Evolutionary conservation across 2,329 filamentous ascomycete genomes (phyloP), one percentile per base, ranked within the genome.

Genomic region (Colletotrichum liriopes): DNA sequence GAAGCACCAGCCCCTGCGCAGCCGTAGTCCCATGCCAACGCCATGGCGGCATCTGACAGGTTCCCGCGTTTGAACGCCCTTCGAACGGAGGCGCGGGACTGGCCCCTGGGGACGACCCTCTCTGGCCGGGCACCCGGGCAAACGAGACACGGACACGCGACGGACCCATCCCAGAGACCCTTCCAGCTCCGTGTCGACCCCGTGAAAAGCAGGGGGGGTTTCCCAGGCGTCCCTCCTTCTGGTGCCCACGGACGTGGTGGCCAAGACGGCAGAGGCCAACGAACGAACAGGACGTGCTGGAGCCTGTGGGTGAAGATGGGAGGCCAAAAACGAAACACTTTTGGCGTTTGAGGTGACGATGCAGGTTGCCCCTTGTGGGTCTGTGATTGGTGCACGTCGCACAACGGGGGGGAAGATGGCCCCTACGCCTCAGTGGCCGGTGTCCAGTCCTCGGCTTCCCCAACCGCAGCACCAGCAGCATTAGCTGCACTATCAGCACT

Each of bases 281-380:
- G 26, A 16, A 23, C 41, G 5, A 37, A 32, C 43, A 23, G n/a
- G 32, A 16, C 39, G 20, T 12, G 32, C 5, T 7, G n/a, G 41
- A 35, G 18, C 37, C 54, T 37, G 16, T 9, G 4, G 26, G 26
- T 26, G 41, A 32, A 6, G 35, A 55, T 16, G 49, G 49, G 58
- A 61, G 51, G 51, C 58, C 39, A 54, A 45, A 63, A 63, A 49
- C 69, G 69, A 72, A 72, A 72, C 69, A 64, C 65, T 60, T 69
- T 60, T 59, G 43, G 69, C 52, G 59, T 72, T 69, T 69, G 65
- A 72, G 47, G 51, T 63, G 35, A 51, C 23, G 64, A 37, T 67
- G 68, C 64, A 51, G 68, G 51, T 11, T 45, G 51, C 69, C 69
- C 65, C 59, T 59, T 62, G 69, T 69, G 69, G 69, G 69, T 64